phyloP scores from a whole-genome alignment of 169 alveolate species.

The Plasmodium malariae region DNA sequence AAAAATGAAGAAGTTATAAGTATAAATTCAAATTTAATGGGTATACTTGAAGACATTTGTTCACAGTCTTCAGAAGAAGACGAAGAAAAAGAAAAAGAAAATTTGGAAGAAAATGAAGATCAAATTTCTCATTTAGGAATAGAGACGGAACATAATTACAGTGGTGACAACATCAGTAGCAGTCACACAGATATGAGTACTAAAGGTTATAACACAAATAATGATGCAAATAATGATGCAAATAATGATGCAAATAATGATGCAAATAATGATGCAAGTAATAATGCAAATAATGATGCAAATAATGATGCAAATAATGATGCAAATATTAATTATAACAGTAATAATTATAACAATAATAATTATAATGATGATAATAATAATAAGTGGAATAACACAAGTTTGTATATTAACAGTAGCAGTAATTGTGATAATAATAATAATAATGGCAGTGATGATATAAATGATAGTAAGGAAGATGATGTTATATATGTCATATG shows the following conservation, averaged over 20 bases:
- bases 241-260: background rate
- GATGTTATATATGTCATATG: slow-evolving; percentile 14
- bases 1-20: slow-evolving; percentile 43
- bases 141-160: slow-evolving; percentile 9
- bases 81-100: slow-evolving; percentile 8
- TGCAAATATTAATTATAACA: background rate
- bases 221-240: background rate
- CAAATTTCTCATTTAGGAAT: slow-evolving; percentile 9
- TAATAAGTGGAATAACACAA: background rate
- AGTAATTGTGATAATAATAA: background rate
- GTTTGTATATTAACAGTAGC: background rate
- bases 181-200: background rate
- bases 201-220: background rate
- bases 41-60: background rate
- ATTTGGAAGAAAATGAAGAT: slow-evolving; percentile 18
- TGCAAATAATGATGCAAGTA: background rate
- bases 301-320: background rate
- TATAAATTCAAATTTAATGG: slow-evolving; percentile 32
- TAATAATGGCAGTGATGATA: background rate
- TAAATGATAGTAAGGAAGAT: background rate
- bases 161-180: background rate
- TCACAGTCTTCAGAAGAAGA: slow-evolving; percentile 17
- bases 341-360: background rate
- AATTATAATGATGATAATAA: background rate
- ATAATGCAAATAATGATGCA: background rate